Evolutionary conservation across 441 rosid species (phyloP), one percentile per base, ranked within the genome.

Genomic region (Raphanus hybrid): DNA sequence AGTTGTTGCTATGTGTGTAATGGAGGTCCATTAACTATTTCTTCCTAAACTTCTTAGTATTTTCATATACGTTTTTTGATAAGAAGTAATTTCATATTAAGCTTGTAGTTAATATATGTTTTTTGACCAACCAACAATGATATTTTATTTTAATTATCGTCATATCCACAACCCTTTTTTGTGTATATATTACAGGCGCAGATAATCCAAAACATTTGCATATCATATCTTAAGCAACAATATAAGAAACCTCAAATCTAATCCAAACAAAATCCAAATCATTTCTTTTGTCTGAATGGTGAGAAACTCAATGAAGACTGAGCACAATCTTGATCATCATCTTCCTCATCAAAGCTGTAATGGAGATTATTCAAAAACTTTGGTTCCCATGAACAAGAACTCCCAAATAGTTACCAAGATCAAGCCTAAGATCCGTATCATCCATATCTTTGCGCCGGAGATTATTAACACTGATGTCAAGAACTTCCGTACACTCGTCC

Each of bases 381-480:
- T 78, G 37, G 43, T 76, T 64, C 75, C 78, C 81, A 75, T 90
- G 50, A 87, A 84, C 77, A 86, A 71, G 66, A 74, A 80, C 74
- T 92, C 98, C 7, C 86, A 76, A 4, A 50, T 77, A 29, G 85
- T 88, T 27, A 73, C 96, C 67, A 93, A 92, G 78, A 54, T 75
- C 69, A 94, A 90, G 86, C 99, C 97, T 5, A 92, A 88, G 85
- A 86, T 96, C 63, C 87, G 99, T 58, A 92, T 96, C 54, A 91
- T 92, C 76, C 99, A 93, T 88, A 85, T 93, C 66, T 85, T 89
- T 76, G 97, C 97, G 2, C 99, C 99, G n/a, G 98, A 93, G 83
- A 92, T 96, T 82, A 96, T 96, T 86, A 89, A 91, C 83, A 96
- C 99, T 1, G 98, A 96, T 73, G 94, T 78, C 8, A 88, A 86